A percentile compares a stretch with the other conserved stretches of the same genome.
phyloP scores from a whole-genome alignment of 805 yeast genomes.

The Vanderwaltozyma polyspora region DNA sequence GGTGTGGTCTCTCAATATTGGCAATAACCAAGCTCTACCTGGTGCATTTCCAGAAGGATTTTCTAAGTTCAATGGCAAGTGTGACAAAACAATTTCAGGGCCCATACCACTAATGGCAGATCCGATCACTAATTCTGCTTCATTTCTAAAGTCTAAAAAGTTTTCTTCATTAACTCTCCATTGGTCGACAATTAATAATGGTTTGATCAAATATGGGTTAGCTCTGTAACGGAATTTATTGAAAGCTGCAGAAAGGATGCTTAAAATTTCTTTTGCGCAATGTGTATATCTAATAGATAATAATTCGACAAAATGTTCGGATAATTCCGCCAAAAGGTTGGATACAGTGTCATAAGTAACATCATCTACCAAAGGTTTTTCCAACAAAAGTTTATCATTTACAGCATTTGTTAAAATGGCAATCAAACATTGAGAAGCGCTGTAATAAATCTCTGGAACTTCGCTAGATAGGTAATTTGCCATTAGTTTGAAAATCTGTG shows the following conservation, averaged over 20 bases:
- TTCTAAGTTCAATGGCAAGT: conserved; percentile 69
- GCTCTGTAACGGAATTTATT: conserved; percentile 52
- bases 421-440: conserved; percentile 80
- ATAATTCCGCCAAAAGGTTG: conserved; percentile 38
- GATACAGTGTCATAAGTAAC: conserved; percentile 48
- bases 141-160: conserved; percentile 46
- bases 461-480: conserved; percentile 61
- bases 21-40: conserved; percentile 96
- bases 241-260: conserved; percentile 51
- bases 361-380: conserved; percentile 44
- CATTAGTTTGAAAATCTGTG: conserved; percentile 45
- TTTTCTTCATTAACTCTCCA: conserved; percentile 74
- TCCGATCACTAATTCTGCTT: conserved; percentile 71
- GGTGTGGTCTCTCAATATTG: conserved; percentile 78
- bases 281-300: conserved; percentile 64
- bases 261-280: conserved; percentile 65
- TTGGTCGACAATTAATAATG: conserved; percentile 64
- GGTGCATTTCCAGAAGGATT: conserved; percentile 39
- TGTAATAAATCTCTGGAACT: conserved; percentile 47
- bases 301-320: conserved; percentile 47
- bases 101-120: conserved; percentile 75
- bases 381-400: conserved; percentile 46
- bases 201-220: conserved; percentile 57
- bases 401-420: conserved; percentile 64
- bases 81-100: conserved; percentile 66